A percentile compares a stretch with the other conserved stretches of the same genome.
Conservation (phyloP, 106 monocot genomes). For the Dendrobium nobile region DNA sequence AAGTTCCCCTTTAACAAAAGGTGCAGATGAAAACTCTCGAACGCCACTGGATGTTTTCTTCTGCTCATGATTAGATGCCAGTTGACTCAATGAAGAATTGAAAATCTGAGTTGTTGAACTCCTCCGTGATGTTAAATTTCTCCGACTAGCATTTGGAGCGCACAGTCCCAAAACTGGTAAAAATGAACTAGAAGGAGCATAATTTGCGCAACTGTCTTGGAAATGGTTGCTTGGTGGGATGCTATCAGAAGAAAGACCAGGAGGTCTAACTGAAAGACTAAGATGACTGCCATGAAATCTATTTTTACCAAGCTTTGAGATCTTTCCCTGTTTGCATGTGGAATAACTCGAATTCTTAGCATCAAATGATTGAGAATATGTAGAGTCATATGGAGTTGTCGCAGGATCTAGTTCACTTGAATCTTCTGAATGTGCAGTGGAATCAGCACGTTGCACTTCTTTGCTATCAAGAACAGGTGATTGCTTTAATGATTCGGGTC, state of each 20-base stretch:
- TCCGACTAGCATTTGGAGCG: conserved; percentile 76
- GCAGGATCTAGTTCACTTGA: conserved; percentile 20
- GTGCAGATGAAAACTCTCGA: conserved; percentile 25
- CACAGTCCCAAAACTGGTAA: conserved; percentile 81
- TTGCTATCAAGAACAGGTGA: conserved; percentile 13
- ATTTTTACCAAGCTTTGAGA: conserved; percentile 29
- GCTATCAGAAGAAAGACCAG: conserved; percentile 26
- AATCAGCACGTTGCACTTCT: conserved; percentile 4
- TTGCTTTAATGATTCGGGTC: conserved; percentile 17
- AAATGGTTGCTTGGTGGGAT: conserved; percentile 28
- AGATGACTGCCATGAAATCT: conserved; percentile 25
- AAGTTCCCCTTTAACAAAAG: conserved; percentile 15
- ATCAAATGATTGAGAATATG: conserved; percentile 21
- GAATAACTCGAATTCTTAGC: conserved; percentile 18
- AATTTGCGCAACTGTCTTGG: conserved; percentile 23
- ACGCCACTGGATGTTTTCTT: conserved; percentile 20
- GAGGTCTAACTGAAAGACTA: conserved; percentile 41
- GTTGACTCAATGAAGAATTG: conserved; percentile 10
- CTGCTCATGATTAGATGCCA: conserved; percentile 27
- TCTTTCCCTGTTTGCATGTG: conserved; percentile 24
- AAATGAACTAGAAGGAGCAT: conserved; percentile 26
- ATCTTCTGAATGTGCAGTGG: conserved; percentile 8
- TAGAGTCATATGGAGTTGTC: conserved; percentile 22
- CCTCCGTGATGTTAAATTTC: conserved; percentile 11
- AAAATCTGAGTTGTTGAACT: conserved; percentile 17